Conservation (phyloP, 306 rosid species). For the Argentina anserina region DNA sequence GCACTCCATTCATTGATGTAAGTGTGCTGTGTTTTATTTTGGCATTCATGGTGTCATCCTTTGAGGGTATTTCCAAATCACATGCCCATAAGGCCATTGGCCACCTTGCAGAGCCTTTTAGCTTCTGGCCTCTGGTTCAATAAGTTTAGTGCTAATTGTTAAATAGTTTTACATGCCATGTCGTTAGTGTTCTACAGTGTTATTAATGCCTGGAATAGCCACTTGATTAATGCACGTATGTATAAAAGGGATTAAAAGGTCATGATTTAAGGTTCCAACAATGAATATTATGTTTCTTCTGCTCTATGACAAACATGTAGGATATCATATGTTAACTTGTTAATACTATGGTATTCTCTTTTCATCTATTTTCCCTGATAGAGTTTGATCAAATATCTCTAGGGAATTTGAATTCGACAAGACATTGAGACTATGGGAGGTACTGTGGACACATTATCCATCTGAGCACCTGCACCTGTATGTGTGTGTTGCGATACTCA, state of each 20-base stretch:
- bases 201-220: neutral
- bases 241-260: neutral
- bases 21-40: neutral
- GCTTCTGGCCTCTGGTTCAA: neutral
- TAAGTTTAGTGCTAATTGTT: neutral
- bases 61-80: neutral
- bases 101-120: neutral
- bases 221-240: neutral
- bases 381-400: conserved; percentile 16
- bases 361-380: neutral
- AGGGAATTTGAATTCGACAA: conserved; percentile 84
- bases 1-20: neutral
- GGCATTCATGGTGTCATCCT: neutral
- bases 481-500: conserved; percentile 82
- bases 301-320: neutral
- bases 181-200: neutral
- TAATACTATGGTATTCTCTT: neutral
- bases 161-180: neutral
- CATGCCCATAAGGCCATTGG: neutral
- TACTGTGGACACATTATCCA: conserved; percentile 83
- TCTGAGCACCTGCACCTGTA: conserved; percentile 95
- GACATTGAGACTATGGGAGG: conserved; percentile 92
- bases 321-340: neutral
- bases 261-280: neutral
- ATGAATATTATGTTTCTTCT: neutral